Base-by-base conservation (phyloP, 306 rosid species). In the Citrullus mucosospermus region DNA sequence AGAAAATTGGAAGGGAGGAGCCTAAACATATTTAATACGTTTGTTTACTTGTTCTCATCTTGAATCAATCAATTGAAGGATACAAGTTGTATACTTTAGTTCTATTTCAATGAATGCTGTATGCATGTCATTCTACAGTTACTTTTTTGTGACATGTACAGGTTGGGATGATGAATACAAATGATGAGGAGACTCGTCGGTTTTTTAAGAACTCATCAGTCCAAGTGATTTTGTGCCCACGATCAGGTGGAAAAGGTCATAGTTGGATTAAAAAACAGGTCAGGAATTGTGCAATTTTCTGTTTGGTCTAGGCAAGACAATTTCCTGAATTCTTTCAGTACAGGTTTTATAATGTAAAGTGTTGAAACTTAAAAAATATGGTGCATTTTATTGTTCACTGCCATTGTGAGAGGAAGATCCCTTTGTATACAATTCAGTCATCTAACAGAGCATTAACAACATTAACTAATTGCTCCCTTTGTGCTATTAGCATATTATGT, bases 151-250 rank as follows among this genome's bases (percentile, higher is more conserved):
- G 7, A 85, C 66, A 71, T 75, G 43, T 84, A 80, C 53, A 94
- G 97, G 92, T 81, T 72, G 97, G 97, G 63, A 61, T 89, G 9
- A 92, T 90, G 97, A 48, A 81, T 74, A 94, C 97, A 44, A 78
- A 61, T 78, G 97, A 94, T 73, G 96, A 92, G 85, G 96, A 88
- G 28, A 89, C 97, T 63, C 89, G 88, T 79, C 91, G 77, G 6
- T 92, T 92, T 82, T 94, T 94, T 87, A 94, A 94, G 82, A 78
- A 89, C 84, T 92, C 98, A 57, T 94, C 92, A 0, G 97, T 94
- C 62, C 76, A 67, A 81, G 97, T 90, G 88, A 78, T 94, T 56
- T 88, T 94, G 30, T 90, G 97, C 80, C 95, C 95, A 20, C 87
- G 96, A 57, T 77, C 95, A 20, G 93, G 90, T 67, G 94, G 90